Conservation (phyloP, 345 rosid genomes). For the Orychophragmus violaceus region DNA sequence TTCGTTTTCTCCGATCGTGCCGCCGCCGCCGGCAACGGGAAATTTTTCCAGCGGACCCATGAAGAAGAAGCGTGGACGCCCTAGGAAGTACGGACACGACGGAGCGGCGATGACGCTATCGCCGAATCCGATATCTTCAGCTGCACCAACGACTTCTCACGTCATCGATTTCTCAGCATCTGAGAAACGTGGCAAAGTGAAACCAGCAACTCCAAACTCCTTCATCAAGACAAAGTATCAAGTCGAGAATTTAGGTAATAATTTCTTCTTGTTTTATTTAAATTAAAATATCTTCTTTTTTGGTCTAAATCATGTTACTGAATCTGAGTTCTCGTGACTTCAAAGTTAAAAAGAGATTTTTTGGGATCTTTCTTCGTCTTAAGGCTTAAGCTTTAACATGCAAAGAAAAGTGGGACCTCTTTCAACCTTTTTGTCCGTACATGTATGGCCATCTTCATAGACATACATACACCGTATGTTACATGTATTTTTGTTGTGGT, state of each 20-base stretch:
- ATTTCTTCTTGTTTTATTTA: neutral
- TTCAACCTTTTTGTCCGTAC: slow-evolving; percentile 5
- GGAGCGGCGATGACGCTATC: slow-evolving; percentile 59
- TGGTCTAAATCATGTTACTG: slow-evolving; percentile 1
- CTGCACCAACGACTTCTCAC: slow-evolving; percentile 51
- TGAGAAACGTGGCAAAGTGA: slow-evolving; percentile 61
- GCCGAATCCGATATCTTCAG: slow-evolving; percentile 84
- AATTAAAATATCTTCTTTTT: neutral
- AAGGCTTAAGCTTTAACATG: slow-evolving; percentile 14
- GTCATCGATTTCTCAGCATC: slow-evolving; percentile 76
- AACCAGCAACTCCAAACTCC: slow-evolving; percentile 36
- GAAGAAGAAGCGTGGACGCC: slow-evolving; percentile 91
- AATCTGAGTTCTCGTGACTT: slow-evolving; percentile 9
- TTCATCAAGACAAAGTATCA: slow-evolving; percentile 52
- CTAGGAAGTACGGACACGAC: slow-evolving; percentile 78
- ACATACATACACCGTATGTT: neutral
- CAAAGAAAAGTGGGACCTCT: slow-evolving; percentile 29
- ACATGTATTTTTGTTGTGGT: slow-evolving; percentile 4
- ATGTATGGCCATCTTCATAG: neutral
- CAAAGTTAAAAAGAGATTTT: slow-evolving; percentile 7
- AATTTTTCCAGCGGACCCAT: slow-evolving; percentile 24
- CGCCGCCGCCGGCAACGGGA: neutral
- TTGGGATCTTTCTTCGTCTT: slow-evolving; percentile 24
- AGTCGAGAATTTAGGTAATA: slow-evolving; percentile 62
- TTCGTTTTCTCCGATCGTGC: neutral